These are phyloP conservation scores for Penicillium goetzii DNA, from an alignment of 495 filamentous ascomycete genomes.

Conservation along the genomic window DNA sequence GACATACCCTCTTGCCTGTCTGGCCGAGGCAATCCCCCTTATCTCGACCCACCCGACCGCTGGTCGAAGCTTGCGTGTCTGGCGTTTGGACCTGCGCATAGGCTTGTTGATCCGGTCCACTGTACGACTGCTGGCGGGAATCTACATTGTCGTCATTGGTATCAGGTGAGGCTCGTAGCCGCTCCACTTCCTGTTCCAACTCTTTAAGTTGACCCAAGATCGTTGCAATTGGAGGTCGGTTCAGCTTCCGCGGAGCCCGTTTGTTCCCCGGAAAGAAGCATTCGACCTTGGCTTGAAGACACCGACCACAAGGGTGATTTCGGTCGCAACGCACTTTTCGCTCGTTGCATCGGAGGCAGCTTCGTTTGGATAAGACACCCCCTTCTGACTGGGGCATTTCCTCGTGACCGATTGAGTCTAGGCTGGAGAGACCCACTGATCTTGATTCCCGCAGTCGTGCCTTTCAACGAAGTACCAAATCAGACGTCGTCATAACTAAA, in stretches of 20 bases:
- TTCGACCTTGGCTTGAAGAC: conserved; percentile 65
- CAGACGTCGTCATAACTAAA: background rate
- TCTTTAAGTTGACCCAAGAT: conserved; percentile 68
- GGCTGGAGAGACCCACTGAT: background rate
- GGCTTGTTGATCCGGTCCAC: background rate
- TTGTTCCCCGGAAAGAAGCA: conserved; percentile 75
- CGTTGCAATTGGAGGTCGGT: conserved; percentile 57
- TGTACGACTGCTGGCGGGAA: background rate
- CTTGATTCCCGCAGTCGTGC: background rate
- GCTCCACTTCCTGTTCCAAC: conserved; percentile 71
- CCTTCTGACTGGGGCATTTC: background rate
- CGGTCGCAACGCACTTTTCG: conserved; percentile 42
- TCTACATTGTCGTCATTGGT: background rate
- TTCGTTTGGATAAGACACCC: conserved; percentile 10
- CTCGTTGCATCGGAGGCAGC: conserved; percentile 24
- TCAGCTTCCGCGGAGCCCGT: conserved; percentile 63
- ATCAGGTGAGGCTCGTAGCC: conserved; percentile 37
- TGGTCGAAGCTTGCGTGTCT: background rate
- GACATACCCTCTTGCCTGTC: background rate
- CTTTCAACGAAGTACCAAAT: background rate
- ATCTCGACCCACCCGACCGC: background rate
- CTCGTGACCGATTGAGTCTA: background rate
- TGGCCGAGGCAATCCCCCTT: background rate
- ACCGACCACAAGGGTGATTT: conserved; percentile 68
- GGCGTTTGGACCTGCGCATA: background rate